Base-by-base conservation (phyloP, 1,284 basidiomycete species). In the Papiliotrema nemorosa region DNA sequence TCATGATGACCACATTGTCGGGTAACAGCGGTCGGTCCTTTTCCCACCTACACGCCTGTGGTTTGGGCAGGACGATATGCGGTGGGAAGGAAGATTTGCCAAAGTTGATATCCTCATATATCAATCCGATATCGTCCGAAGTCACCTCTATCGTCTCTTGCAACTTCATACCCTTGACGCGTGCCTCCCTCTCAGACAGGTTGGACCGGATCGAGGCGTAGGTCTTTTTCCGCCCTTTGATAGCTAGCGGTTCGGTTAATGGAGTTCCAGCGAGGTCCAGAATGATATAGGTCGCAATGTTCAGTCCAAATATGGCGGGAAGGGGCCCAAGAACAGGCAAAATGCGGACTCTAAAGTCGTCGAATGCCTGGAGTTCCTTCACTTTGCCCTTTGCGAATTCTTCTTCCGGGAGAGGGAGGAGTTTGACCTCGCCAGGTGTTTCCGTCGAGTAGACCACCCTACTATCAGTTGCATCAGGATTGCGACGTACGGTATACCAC, bases 401-500 rank as follows among this genome's bases (percentile, higher is more conserved):
- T 55, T 92, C 89, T 54, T 97, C 90, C 0, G 89, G 82, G 0
- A 98, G 79, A 0, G 94, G 96, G 2, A 97, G 81, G 1, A 98
- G 79, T 58, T 88, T 87, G 41, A 96, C 83, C 48, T 93, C 86
- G 10, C 76, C 75, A 0, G 92, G 91, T 22, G 90, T 87, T 70
- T 97, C 93, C 4, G 93, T 97, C 1, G 90, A 94, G 74, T 94
- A 98, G 3, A 96, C 91, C n/a, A 92, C 90, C 3, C 77, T 77
- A 56, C n/a, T 18, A 24, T 41, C 44, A 34, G 18, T 33, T 5
- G 22, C 5, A 14, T 25, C 27, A 25, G 18, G 36, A 25, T 25
- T 16, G 31, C 10, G 16, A 61, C 74, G 57, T 49, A 75, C 71
- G 90, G 90, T 46, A 93, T 90, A 16, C 88, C 87, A 35, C 81